These are phyloP conservation scores for Coniferiporia sulphurascens DNA, from an alignment of 1,284 basidiomycete species.

Conservation along the genomic window DNA sequence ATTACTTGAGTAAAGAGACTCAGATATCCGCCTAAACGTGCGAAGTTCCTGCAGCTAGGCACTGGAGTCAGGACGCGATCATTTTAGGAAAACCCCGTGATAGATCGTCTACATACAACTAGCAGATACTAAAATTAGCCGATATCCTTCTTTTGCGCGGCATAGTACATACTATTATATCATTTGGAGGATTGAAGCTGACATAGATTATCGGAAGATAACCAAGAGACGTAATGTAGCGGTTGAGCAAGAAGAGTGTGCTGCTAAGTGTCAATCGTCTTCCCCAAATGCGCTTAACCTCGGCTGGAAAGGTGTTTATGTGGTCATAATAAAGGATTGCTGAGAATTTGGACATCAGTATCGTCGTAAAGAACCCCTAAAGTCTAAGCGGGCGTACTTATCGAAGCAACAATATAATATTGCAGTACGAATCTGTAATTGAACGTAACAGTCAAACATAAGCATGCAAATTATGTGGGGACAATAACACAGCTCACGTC, in stretches of 20 bases:
- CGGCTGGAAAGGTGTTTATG: not conserved
- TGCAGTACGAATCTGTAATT: not conserved
- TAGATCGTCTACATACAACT: no score
- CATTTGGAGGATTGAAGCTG: not conserved
- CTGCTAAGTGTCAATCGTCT: not conserved
- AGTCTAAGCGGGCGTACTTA: not conserved
- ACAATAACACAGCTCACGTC: no score
- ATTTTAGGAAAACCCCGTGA: no score
- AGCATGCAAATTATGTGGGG: no score
- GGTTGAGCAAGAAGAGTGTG: conserved; percentile 6
- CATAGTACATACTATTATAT: not conserved
- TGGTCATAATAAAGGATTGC: conserved; percentile 8
- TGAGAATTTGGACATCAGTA: not conserved
- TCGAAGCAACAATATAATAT: not conserved
- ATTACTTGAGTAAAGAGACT: conserved; percentile 3
- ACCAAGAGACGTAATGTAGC: conserved; percentile 2
- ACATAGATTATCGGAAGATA: not conserved
- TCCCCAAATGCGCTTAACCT: conserved; percentile 1
- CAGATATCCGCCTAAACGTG: not conserved
- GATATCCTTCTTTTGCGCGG: not conserved
- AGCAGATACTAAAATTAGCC: not conserved
- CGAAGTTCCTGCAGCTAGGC: conserved; percentile 1
- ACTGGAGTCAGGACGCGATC: no score
- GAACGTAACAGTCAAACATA: not conserved
- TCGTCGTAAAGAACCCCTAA: not conserved